phyloP scores from a whole-genome alignment of 2,329 filamentous ascomycete genomes.

The Epichloe sylvatica region DNA sequence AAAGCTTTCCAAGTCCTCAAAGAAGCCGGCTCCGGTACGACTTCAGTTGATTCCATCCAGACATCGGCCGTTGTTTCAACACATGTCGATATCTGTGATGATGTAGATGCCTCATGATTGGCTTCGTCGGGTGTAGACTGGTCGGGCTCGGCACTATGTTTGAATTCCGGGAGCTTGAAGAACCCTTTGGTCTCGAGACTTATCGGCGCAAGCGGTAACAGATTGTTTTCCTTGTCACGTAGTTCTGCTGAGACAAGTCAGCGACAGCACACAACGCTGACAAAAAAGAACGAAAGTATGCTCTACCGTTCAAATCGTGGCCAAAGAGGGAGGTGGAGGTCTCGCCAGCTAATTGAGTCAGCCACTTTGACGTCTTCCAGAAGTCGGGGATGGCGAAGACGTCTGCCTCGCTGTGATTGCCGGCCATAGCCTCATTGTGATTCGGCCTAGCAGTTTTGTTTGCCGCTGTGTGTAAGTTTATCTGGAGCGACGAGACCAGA shows the following conservation, averaged over 20 bases:
- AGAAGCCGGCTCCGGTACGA: constrained; percentile 18
- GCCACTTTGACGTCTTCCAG: constrained; percentile 39
- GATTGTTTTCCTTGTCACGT: neutral
- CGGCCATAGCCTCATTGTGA: constrained; percentile 16
- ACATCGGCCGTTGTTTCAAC: constrained; percentile 14
- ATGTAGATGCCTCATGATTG: neutral
- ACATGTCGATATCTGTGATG: constrained; percentile 4
- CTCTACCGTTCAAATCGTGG: constrained; percentile 21
- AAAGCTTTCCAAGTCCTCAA: constrained; percentile 62
- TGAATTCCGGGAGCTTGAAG: constrained; percentile 13
- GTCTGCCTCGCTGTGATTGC: constrained; percentile 32
- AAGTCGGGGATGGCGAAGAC: constrained; percentile 52
- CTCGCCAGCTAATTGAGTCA: constrained; percentile 18
- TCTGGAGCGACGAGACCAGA: no score
- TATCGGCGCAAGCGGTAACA: constrained; percentile 11
- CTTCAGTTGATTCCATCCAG: constrained; percentile 32
- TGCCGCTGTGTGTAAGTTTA: neutral
- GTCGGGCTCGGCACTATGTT: neutral
- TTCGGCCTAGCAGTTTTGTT: neutral
- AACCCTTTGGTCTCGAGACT: constrained; percentile 16
- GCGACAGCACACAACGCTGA: neutral
- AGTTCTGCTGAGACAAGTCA: neutral
- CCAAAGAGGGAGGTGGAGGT: constrained; percentile 28
- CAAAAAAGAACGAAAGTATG: neutral
- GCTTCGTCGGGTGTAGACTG: neutral